Base-by-base conservation (phyloP, 371 early-diverging fungal genomes). In the Chytridiales sp. region DNA sequence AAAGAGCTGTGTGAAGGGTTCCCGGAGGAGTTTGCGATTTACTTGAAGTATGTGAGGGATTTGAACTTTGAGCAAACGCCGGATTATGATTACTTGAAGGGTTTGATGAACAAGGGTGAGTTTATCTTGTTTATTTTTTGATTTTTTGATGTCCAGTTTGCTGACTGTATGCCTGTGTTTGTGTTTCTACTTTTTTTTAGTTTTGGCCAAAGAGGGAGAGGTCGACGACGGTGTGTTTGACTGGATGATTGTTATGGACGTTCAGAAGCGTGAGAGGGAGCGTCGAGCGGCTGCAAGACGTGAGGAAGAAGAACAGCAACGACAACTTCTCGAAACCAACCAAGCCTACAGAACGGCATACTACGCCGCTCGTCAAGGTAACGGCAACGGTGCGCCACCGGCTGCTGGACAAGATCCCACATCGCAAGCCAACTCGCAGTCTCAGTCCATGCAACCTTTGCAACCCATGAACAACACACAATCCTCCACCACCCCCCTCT, bases 61-160 rank as follows among this genome's bases (percentile, higher is more conserved):
- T 80, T 97, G 22, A 89, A 89, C 29, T 99, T 97, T 69, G 97
- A 97, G 66, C 96, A 97, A 73, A 86, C 87, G n/a, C 99, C 99
- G 2, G 94, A 98, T 72, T 99, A 99, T 72, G 91, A 91, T 32
- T 89, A 88, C 59, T 56, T 98, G 68, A 84, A 88, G 59, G 86
- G 87, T 4, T 72, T 98, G 27, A 91, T 99, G 66, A 88, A 90
- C 74, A 86, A 87, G 59, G 81, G 80, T 62, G 22, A 67, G 40
- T 32, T 32, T 19, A 32, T 15, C 9, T 13, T 49, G n/a, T 54
- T 46, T 40, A 8, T 0, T 41, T 6, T 9, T 38, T 11, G 17
- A 17, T 3, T 21, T 36, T 1, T 54, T 44, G 3, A 29, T 30
- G 34, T 32, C 22, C 30, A 15, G 21, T 13, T 22, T 46, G 13